A percentile compares a stretch with the other conserved stretches of the same genome.
These are phyloP conservation scores for Zizania palustris DNA, from an alignment of 202 grass and related monocot species.

Conservation along the genomic window DNA sequence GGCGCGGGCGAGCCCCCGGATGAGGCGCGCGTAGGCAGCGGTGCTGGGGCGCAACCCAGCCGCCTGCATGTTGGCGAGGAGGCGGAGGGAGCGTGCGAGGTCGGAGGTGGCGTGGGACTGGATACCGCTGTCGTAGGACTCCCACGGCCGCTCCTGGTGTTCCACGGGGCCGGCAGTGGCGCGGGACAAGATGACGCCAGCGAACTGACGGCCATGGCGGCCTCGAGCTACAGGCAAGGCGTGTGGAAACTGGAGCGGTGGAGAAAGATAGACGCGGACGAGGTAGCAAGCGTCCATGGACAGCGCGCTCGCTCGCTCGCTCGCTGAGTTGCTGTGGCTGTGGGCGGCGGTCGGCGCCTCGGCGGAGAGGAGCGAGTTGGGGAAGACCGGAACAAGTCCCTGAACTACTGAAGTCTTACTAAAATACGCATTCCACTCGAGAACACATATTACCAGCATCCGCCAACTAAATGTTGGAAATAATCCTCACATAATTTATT, in stretches of 20 bases:
- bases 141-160: conserved; percentile 76
- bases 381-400: neutral
- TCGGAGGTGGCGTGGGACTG: conserved; percentile 42
- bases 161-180: conserved; percentile 1
- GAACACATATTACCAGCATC: neutral
- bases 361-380: neutral
- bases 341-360: neutral
- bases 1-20: conserved; percentile 52
- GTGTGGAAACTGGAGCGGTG: neutral
- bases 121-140: conserved; percentile 63
- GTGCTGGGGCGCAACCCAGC: conserved; percentile 47
- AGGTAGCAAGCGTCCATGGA: conserved; percentile 43
- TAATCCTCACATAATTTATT: too few species aligned
- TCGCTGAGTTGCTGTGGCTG: neutral
- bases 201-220: neutral
- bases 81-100: conserved; percentile 44
- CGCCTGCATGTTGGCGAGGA: conserved; percentile 72
- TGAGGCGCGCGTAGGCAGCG: conserved; percentile 52
- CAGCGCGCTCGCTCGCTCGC: neutral
- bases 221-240: neutral
- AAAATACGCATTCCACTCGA: neutral
- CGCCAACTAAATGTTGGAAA: neutral
- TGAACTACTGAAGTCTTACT: too few species aligned
- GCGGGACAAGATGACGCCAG: neutral
- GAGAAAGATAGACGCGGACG: conserved; percentile 6